Base-by-base conservation (phyloP, 768 basidiomycete genomes). In the Collybiopsis luxurians region DNA sequence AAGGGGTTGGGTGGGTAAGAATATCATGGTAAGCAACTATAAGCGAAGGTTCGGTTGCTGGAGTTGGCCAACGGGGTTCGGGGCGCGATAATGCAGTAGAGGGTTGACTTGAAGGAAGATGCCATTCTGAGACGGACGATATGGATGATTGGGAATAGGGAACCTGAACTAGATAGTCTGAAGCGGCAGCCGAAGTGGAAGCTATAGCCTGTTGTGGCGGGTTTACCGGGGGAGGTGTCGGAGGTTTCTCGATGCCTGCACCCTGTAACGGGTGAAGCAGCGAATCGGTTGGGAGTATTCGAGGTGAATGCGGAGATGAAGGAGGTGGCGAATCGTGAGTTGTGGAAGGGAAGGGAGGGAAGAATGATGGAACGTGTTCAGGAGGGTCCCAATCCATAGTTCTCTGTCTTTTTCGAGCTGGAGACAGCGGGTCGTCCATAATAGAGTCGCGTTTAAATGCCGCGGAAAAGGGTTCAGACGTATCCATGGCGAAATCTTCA, bases 91-190 rank as follows among this genome's bases (percentile, higher is more conserved):
- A 31, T 3, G 38, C 15, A 27, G 64, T 62, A 21, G 61, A 56
- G 1, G 76, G 67, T 2, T 66, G 66, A 6, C 68, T 65, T 2
- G 81, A 63, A 2, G 86, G 89, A 0, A 92, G 74, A 66, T 91
- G 89, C 83, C 87, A 86, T 63, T 87, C 79, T 17, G 87, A 78
- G 6, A 80, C 75, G 6, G 77, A 73, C 3, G 87, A 79, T 23
- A 92, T 81, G 3, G 86, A 78, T 0, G 90, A 92, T 61, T 87
- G 83, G 1, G 79, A 79, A 64, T 92, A 92, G 3, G 90, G 87
- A 1, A 91, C 80, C 63, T 84, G 83, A 11, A 86, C 80, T 24
- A 85, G 73, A 58, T 89, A 88, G 67, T 92, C 87, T 2, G 89
- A 84, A 1, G 85, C 78, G 2, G 80, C 24, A 69, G 75, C 59